Evolutionary conservation across 2,329 filamentous ascomycete genomes (phyloP).

Genomic region (Penicillium fuscoglaucum): DNA sequence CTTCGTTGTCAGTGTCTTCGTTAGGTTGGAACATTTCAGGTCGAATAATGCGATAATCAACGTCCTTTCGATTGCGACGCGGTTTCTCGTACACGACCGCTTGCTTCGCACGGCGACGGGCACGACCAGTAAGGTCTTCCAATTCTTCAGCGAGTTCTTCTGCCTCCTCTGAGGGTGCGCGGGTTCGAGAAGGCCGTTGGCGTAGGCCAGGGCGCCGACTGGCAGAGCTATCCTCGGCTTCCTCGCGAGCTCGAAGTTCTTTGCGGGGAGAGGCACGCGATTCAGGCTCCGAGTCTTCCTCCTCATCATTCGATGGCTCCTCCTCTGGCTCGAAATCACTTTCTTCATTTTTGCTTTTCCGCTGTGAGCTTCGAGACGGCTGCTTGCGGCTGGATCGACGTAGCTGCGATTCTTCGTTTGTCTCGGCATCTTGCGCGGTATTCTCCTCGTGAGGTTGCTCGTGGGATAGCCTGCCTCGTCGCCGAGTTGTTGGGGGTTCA

Average conservation of each 20-base stretch:
- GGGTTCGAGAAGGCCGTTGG: conserved; percentile 50
- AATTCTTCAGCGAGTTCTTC: conserved; percentile 62
- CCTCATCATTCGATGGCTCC: conserved; percentile 55
- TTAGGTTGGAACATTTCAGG: conserved; percentile 68
- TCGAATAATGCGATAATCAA: conserved; percentile 84
- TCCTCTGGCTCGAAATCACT: conserved; percentile 64
- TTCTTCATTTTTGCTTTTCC: conserved; percentile 54
- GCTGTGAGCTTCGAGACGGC: conserved; percentile 44
- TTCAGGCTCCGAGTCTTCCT: conserved; percentile 55
- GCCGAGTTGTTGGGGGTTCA: conserved; percentile 53
- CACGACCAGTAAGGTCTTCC: conserved; percentile 52
- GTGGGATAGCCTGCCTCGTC: conserved; percentile 38
- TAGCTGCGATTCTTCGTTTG: conserved; percentile 33
- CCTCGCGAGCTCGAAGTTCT: conserved; percentile 42
- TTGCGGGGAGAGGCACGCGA: conserved; percentile 48
- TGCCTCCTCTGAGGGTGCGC: conserved; percentile 49
- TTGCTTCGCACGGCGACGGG: conserved; percentile 39
- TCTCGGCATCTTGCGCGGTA: conserved; percentile 33
- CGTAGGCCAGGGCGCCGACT: conserved; percentile 55
- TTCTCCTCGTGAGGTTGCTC: conserved; percentile 29
- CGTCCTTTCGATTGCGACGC: conserved; percentile 61
- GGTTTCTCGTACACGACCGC: conserved; percentile 47
- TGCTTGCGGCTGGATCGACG: conserved; percentile 45
- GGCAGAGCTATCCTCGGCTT: conserved; percentile 49
- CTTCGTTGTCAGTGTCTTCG: conserved; percentile 71